Evolutionary conservation across 2,329 filamentous ascomycete species (phyloP), one percentile per base, ranked within the genome.

Genomic region (Dothideomycetes sp.): DNA sequence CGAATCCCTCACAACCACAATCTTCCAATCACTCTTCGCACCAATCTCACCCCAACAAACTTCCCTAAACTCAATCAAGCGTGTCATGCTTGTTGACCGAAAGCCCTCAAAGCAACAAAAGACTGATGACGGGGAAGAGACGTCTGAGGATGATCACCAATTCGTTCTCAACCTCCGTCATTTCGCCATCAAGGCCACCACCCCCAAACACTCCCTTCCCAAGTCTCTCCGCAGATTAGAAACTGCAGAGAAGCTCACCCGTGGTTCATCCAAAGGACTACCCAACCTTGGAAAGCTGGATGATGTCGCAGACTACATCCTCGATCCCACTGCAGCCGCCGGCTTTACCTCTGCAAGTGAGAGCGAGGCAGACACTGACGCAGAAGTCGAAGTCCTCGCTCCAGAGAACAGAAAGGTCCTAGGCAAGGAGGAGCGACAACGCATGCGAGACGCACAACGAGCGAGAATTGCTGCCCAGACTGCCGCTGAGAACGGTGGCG

Each of bases 11-110:
- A 80, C 87, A 3, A 96, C 88, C 2, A 93, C 87, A 34, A 79
- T 95, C 54, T 98, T 96, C 64, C 89, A 95, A 61, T 94, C 86
- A 5, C 75, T 98, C 27, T 96, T 98, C 55, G 89, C 91, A 3
- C 85, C 88, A 1, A 95, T 98, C 60, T 91, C 91, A 52, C 91
- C 91, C 0, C 86, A 94, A 61, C 76, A 77, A 19, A 94, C 86
- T 2, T 86, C 91, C 1, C 73, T 98, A 27, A 82, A 85, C 52
- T 87, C 86, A n/a, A 95, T 98, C 57, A 83, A 84, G 48, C 78
- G 91, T 55, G 84, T 96, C 1, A 74, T 98, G 41, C 75, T 98
- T 15, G 66, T 98, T 42, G 94, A 96, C 61, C 80, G 91, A 45
- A 86, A 94, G 57, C 60, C 66, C 4, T 41, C 49, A 10, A 27